A percentile compares a stretch with the other conserved stretches of the same genome.
Conservation (phyloP, 129 eudicot species). For the Flaveria brownii region DNA sequence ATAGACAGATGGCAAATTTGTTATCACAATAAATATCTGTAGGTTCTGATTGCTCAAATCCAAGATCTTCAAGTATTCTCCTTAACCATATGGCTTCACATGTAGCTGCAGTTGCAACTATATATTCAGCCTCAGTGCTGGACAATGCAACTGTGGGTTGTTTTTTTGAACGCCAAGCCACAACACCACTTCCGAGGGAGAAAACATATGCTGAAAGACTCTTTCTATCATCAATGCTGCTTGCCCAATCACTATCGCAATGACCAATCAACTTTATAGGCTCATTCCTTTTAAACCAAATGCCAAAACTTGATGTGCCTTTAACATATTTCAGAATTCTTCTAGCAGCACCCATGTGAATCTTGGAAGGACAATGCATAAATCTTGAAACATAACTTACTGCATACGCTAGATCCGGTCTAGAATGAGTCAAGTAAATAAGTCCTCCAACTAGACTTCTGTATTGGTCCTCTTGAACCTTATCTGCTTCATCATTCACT, state of each 20-base stretch:
- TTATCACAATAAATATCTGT: not conserved
- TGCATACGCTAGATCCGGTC: not conserved
- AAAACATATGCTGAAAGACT: not conserved
- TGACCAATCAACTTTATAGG: not conserved
- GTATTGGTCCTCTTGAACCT: not conserved
- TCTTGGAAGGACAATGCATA: not conserved
- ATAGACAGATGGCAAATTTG: not conserved
- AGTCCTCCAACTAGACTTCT: not conserved
- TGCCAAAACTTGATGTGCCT: not conserved
- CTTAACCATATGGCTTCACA: not conserved
- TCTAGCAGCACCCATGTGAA: too few relatives aligned
- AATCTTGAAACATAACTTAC: not conserved
- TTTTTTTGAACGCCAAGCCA: not conserved
- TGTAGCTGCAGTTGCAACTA: not conserved
- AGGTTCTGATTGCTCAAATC: fast-evolving
- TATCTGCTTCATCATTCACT: not conserved
- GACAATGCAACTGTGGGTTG: not conserved
- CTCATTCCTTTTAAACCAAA: not conserved
- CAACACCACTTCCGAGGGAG: not conserved
- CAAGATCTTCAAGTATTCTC: not conserved
- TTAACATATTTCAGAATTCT: not conserved
- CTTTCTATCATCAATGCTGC: not conserved
- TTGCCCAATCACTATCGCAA: not conserved
- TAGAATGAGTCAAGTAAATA: not conserved
- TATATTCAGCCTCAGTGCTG: not conserved